Percentiles rank a stretch among this genome's conserved stretches.
phyloP scores from a whole-genome alignment of 129 eudicot species.

The Chrysanthemum seticuspe region DNA sequence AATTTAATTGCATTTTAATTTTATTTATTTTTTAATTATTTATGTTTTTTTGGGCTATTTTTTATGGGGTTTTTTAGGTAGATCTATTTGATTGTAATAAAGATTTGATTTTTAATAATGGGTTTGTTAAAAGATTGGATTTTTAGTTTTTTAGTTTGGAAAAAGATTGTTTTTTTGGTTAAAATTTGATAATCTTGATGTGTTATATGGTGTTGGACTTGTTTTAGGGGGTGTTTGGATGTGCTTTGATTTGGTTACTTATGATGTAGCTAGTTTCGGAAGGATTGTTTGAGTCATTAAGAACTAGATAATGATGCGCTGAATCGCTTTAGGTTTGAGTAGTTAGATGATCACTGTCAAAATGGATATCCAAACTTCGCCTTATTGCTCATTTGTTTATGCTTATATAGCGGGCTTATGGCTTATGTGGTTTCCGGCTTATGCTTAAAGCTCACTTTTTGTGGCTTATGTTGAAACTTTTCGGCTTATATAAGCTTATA shows the following conservation, averaged over 20 bases:
- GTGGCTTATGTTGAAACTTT: too few species aligned
- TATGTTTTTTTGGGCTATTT: conserved; percentile 8
- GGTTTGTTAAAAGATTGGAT: neutral
- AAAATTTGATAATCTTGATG: too few species aligned
- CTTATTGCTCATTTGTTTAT: too few species aligned
- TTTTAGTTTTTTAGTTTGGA: neutral
- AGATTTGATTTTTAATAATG: neutral
- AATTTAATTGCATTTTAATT: conserved; percentile 2
- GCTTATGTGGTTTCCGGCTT: too few species aligned
- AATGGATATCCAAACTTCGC: too few species aligned
- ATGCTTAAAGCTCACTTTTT: too few species aligned
- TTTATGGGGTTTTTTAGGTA: conserved; percentile 9
- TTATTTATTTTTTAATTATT: neutral
- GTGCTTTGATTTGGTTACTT: conserved; percentile 5
- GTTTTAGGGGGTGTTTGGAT: neutral
- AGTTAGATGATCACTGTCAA: too few species aligned
- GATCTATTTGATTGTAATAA: conserved; percentile 20
- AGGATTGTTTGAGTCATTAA: neutral
- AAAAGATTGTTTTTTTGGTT: neutral
- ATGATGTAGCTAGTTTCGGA: conserved; percentile 2
- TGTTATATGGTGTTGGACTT: neutral
- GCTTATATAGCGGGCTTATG: too few species aligned
- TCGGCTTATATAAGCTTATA: too few species aligned
- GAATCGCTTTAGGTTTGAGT: neutral
- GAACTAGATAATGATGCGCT: neutral